phyloP scores from a whole-genome alignment of 352 stramenopile genomes.

The Phytophthora idaei region DNA sequence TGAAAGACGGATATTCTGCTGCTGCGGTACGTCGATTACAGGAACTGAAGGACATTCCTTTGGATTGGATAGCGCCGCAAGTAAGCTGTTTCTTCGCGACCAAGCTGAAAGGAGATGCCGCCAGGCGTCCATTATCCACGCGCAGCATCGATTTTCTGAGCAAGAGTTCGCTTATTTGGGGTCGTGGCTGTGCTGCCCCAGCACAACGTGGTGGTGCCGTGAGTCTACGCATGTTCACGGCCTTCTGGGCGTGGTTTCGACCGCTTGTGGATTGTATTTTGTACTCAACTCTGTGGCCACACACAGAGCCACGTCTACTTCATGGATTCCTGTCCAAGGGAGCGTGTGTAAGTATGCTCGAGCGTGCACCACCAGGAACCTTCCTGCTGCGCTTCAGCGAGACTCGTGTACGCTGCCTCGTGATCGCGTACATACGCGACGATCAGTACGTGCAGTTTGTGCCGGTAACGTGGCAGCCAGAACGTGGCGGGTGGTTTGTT shows the following conservation, averaged over 20 bases:
- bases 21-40: slow-evolving; percentile 50
- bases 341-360: slow-evolving; percentile 76
- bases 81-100: slow-evolving; percentile 82
- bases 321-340: slow-evolving; percentile 87
- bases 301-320: slow-evolving; percentile 78
- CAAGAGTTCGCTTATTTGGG: slow-evolving; percentile 79
- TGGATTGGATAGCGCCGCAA: slow-evolving; percentile 70
- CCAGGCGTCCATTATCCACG: slow-evolving; percentile 65
- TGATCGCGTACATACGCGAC: slow-evolving; percentile 75
- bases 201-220: slow-evolving; percentile 48
- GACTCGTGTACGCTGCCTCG: slow-evolving; percentile 63
- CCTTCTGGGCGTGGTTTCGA: slow-evolving; percentile 81
- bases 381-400: slow-evolving; percentile 86
- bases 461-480: slow-evolving; percentile 59
- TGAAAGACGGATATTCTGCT: slow-evolving; percentile 26
- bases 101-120: slow-evolving; percentile 70
- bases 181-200: slow-evolving; percentile 36
- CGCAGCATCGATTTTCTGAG: slow-evolving; percentile 81
- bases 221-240: slow-evolving; percentile 68
- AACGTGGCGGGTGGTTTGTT: slow-evolving; percentile 58
- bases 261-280: slow-evolving; percentile 71
- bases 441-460: slow-evolving; percentile 76
- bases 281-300: slow-evolving; percentile 64
- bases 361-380: slow-evolving; percentile 65
- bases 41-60: slow-evolving; percentile 43